Conservation (phyloP, 192 early-diverging fungal genomes). For the Entophlyctis helioformis region DNA sequence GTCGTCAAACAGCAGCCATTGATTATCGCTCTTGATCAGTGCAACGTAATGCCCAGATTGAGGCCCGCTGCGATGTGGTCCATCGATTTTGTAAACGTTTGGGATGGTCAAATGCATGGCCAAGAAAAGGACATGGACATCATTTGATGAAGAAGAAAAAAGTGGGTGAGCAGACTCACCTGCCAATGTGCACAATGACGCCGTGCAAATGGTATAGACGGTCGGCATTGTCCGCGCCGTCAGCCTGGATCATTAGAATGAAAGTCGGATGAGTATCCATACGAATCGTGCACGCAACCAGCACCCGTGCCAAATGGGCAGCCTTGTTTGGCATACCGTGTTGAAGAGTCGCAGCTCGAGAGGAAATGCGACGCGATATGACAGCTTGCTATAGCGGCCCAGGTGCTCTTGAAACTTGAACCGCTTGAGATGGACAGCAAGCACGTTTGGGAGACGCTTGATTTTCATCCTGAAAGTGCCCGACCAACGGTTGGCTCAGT, state of each 20-base stretch:
- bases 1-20: slow-evolving; percentile 95
- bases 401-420: slow-evolving; percentile 95
- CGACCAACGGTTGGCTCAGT: too few species aligned
- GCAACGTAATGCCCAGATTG: slow-evolving; percentile 96
- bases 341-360: slow-evolving; percentile 90
- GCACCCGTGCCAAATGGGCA: neutral
- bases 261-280: neutral
- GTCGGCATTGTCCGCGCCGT: slow-evolving; percentile 75
- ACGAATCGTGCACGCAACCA: too few species aligned
- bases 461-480: slow-evolving; percentile 83
- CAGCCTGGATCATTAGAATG: slow-evolving; percentile 16
- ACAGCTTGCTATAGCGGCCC: slow-evolving; percentile 85
- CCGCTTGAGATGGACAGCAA: slow-evolving; percentile 91
- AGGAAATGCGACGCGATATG: slow-evolving; percentile 89
- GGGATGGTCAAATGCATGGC: neutral
- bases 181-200: slow-evolving; percentile 91
- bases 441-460: slow-evolving; percentile 81
- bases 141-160: neutral
- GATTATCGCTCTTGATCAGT: slow-evolving; percentile 72
- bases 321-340: slow-evolving; percentile 39
- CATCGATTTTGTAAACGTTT: too few species aligned
- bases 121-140: neutral
- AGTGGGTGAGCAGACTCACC: slow-evolving; percentile 14
- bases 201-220: slow-evolving; percentile 80
- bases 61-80: slow-evolving; percentile 74